phyloP scores from a whole-genome alignment of 176 grass and related monocot species.

The Cocos nucifera region DNA sequence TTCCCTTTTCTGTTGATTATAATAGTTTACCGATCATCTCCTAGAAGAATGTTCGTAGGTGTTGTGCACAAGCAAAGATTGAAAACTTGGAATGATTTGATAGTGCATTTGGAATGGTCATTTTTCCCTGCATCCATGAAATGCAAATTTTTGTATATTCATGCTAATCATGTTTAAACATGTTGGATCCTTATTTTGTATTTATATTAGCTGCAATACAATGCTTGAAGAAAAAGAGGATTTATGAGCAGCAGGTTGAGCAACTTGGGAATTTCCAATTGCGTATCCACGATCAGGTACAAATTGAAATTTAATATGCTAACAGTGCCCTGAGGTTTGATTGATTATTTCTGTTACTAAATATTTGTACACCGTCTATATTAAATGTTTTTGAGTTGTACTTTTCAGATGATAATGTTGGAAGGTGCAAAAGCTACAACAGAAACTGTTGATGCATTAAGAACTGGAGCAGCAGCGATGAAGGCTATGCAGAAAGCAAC shows the following conservation, averaged over 20 bases:
- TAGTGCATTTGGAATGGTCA: no score
- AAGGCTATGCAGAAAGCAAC: slow-evolving; percentile 78
- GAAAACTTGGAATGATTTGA: no score
- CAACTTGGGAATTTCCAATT: slow-evolving; percentile 78
- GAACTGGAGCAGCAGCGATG: slow-evolving; percentile 71
- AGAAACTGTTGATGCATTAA: slow-evolving; percentile 78
- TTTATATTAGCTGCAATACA: slow-evolving; percentile 48
- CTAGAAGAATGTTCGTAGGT: no score
- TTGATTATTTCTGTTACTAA: no score
- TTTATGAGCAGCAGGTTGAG: slow-evolving; percentile 75
- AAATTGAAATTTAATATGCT: slow-evolving; percentile 2
- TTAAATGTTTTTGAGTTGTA: no score
- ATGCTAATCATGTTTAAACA: no score
- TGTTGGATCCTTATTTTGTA: background rate
- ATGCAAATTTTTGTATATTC: no score
- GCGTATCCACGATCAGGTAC: slow-evolving; percentile 78
- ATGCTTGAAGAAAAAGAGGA: slow-evolving; percentile 72
- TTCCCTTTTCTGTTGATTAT: no score
- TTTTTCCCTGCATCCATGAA: no score
- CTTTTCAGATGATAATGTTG: slow-evolving; percentile 55
- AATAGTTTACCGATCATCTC: no score
- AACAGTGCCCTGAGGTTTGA: background rate
- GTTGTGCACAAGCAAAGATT: no score
- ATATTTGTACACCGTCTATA: no score
- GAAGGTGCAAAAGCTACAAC: slow-evolving; percentile 77